Evolutionary conservation across 2,329 filamentous ascomycete species (phyloP).

Genomic region (Elsinoe perseae): DNA sequence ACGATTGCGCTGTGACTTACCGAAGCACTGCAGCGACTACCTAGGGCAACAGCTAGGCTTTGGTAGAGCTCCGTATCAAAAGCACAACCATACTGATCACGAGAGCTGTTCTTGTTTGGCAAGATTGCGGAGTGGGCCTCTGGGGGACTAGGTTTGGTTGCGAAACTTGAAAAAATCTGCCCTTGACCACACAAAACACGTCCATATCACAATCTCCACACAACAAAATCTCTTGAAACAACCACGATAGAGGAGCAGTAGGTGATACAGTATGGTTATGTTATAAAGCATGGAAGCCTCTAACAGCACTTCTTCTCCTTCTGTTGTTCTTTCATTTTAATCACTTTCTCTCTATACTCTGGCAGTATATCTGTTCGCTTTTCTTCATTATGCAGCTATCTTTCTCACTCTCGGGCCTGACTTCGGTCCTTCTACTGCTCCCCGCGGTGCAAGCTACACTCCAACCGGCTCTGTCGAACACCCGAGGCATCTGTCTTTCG

Average conservation of each 20-base stretch:
- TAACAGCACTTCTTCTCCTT: no score
- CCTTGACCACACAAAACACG: background rate
- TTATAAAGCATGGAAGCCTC: no score
- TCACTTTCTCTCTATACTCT: background rate
- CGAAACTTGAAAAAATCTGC: background rate
- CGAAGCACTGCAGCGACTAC: background rate
- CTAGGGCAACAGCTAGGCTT: background rate
- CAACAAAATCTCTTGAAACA: background rate
- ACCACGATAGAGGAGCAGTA: background rate
- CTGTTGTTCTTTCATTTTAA: background rate
- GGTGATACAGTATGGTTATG: no score
- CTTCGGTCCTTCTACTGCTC: background rate
- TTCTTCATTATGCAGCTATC: background rate
- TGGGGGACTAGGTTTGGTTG: background rate
- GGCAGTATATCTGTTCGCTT: background rate
- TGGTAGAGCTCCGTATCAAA: background rate
- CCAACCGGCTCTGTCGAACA: background rate
- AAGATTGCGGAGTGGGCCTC: background rate
- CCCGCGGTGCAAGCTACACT: background rate
- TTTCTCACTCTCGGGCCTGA: background rate
- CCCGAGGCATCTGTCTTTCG: background rate
- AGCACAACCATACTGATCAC: background rate
- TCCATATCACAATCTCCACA: background rate
- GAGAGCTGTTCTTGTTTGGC: background rate
- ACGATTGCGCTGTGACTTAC: background rate